These are phyloP conservation scores for Favolaschia claudopus DNA, from an alignment of 768 basidiomycete genomes.

Conservation along the genomic window DNA sequence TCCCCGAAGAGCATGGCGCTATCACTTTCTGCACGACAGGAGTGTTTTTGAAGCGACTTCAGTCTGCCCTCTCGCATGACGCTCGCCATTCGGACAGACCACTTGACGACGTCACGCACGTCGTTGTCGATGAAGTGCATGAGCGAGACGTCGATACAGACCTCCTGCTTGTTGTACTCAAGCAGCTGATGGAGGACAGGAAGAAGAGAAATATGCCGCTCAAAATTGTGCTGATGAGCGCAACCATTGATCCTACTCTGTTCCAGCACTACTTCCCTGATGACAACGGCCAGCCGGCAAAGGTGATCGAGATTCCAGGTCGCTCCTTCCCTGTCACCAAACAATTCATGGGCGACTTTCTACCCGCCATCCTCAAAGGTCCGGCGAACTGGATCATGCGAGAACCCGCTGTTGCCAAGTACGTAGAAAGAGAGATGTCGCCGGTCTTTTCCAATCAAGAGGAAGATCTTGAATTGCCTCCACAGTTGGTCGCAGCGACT, in stretches of 20 bases:
- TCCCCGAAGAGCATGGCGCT: slow-evolving; percentile 81
- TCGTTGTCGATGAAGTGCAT: slow-evolving; percentile 95
- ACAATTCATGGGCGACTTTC: slow-evolving; percentile 80
- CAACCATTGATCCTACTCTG: slow-evolving; percentile 89
- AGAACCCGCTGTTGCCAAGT: slow-evolving; percentile 75
- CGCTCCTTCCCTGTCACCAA: slow-evolving; percentile 89
- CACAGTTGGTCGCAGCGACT: slow-evolving; percentile 80
- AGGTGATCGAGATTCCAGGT: slow-evolving; percentile 86
- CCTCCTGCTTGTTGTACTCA: slow-evolving; percentile 86
- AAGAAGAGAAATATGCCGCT: slow-evolving; percentile 73
- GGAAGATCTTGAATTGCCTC: slow-evolving; percentile 79
- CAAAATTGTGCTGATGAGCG: slow-evolving; percentile 94
- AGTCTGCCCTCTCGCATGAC: slow-evolving; percentile 67
- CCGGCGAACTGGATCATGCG: slow-evolving; percentile 68
- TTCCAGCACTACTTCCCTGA: slow-evolving; percentile 90
- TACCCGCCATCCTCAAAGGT: slow-evolving; percentile 56
- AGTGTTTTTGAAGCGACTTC: slow-evolving; percentile 86
- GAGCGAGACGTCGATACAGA: slow-evolving; percentile 96
- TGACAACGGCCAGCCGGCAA: slow-evolving; percentile 62
- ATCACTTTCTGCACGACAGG: slow-evolving; percentile 95
- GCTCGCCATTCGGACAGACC: slow-evolving; percentile 39
- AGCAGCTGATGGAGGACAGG: slow-evolving; percentile 80
- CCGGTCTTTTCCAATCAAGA: slow-evolving; percentile 28
- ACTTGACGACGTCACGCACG: slow-evolving; percentile 85
- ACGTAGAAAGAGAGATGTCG: slow-evolving; percentile 66